Percentiles rank a stretch among this genome's conserved stretches.
Conservation (phyloP, 2,329 filamentous ascomycete species). For the Monosporascus sp. region DNA sequence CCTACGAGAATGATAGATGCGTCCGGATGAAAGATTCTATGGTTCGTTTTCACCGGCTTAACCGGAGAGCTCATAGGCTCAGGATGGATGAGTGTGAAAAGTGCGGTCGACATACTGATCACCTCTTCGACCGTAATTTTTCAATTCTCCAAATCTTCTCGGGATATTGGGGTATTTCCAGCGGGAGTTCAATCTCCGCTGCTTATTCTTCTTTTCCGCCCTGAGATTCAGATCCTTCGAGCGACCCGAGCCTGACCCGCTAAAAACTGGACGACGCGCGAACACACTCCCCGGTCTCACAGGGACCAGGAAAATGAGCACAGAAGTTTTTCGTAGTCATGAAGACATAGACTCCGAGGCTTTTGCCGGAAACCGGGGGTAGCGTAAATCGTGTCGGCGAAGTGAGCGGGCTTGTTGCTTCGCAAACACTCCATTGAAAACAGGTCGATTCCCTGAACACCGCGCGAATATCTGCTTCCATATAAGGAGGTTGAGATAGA, state of each 20-base stretch:
- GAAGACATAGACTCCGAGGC: too few species aligned
- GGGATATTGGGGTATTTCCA: background rate
- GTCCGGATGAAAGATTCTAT: constrained; percentile 47
- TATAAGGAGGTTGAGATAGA: background rate
- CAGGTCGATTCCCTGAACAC: background rate
- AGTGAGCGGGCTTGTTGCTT: too few species aligned
- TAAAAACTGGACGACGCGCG: too few species aligned
- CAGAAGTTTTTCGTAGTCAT: too few species aligned
- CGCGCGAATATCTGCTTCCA: background rate
- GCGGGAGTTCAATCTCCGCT: background rate
- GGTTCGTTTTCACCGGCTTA: constrained; percentile 23
- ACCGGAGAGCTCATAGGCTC: constrained; percentile 5
- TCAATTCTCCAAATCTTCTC: too few species aligned
- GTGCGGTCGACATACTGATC: constrained; percentile 16
- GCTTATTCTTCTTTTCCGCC: background rate
- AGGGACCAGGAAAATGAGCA: too few species aligned
- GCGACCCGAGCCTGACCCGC: background rate
- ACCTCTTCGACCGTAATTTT: background rate
- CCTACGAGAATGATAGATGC: constrained; percentile 68
- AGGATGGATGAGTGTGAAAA: constrained; percentile 10
- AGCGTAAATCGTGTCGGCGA: too few species aligned
- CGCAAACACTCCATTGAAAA: background rate
- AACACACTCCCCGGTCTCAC: too few species aligned
- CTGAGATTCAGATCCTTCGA: background rate
- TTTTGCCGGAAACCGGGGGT: too few species aligned